These are phyloP conservation scores for Neurospora sp. DNA, from an alignment of 495 filamentous ascomycete species.

Conservation along the genomic window DNA sequence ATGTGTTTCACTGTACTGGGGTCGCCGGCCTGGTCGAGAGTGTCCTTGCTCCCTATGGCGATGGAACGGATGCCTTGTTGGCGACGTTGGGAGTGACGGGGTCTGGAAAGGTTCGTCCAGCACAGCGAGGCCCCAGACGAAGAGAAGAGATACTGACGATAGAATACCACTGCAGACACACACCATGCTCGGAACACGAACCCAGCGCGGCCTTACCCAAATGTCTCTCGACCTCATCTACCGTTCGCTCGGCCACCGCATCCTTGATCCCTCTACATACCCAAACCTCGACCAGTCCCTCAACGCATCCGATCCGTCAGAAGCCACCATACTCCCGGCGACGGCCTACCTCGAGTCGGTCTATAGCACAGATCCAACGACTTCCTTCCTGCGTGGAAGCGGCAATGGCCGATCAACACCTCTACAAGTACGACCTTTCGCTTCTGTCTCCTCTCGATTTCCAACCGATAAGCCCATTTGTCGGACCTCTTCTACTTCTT, in stretches of 20 bases:
- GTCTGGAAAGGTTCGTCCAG: conserved; percentile 71
- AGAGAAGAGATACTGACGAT: conserved; percentile 17
- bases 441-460: conserved; percentile 10
- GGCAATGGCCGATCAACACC: neutral
- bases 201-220: conserved; percentile 82
- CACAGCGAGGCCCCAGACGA: neutral
- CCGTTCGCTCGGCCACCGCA: conserved; percentile 57
- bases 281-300: conserved; percentile 60
- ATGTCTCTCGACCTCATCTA: conserved; percentile 86
- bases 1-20: conserved; percentile 77
- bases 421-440: conserved; percentile 41
- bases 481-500: conserved; percentile 3
- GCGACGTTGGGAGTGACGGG: conserved; percentile 93
- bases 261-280: conserved; percentile 51
- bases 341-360: conserved; percentile 69
- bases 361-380: conserved; percentile 51
- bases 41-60: conserved; percentile 57
- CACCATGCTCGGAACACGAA: conserved; percentile 86
- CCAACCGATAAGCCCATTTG: conserved; percentile 7
- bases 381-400: conserved; percentile 31
- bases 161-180: conserved; percentile 55
- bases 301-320: conserved; percentile 65
- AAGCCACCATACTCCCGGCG: conserved; percentile 72
- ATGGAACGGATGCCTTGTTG: conserved; percentile 78
- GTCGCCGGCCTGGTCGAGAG: conserved; percentile 67